Conservation (phyloP, 2,329 filamentous ascomycete species). For the Teratosphaeria zuluensis region DNA sequence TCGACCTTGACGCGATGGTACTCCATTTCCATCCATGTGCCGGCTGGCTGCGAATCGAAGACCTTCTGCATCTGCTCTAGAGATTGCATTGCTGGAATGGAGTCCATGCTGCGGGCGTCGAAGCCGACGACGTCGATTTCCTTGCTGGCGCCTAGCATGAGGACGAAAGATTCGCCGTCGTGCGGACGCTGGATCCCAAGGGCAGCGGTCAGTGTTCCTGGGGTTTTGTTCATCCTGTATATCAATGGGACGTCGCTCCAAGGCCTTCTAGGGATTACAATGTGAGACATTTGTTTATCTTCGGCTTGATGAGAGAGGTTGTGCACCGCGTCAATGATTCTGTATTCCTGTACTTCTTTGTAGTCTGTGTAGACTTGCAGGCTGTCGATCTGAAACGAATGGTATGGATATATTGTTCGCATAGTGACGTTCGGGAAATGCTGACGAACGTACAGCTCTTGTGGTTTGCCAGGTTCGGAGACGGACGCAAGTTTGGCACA, state of each 20-base stretch:
- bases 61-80: neutral
- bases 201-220: constrained; percentile 2
- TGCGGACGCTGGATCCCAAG: constrained; percentile 1
- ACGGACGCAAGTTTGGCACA: constrained; percentile 6
- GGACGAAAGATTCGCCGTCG: constrained; percentile 5
- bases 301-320: neutral
- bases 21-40: constrained; percentile 1
- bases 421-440: neutral
- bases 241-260: neutral
- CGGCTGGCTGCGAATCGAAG: neutral
- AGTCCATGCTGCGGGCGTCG: neutral
- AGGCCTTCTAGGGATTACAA: neutral
- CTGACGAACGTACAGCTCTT: constrained; percentile 20
- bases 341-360: neutral
- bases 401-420: neutral
- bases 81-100: neutral
- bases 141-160: constrained; percentile 6
- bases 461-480: constrained; percentile 6
- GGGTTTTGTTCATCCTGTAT: neutral
- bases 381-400: neutral
- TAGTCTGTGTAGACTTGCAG: neutral
- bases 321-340: neutral
- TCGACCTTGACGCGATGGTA: constrained; percentile 1
- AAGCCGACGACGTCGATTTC: constrained; percentile 7
- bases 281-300: neutral